Base-by-base conservation (phyloP, 192 early-diverging fungal genomes). In the Umbelopsis isabellina region DNA sequence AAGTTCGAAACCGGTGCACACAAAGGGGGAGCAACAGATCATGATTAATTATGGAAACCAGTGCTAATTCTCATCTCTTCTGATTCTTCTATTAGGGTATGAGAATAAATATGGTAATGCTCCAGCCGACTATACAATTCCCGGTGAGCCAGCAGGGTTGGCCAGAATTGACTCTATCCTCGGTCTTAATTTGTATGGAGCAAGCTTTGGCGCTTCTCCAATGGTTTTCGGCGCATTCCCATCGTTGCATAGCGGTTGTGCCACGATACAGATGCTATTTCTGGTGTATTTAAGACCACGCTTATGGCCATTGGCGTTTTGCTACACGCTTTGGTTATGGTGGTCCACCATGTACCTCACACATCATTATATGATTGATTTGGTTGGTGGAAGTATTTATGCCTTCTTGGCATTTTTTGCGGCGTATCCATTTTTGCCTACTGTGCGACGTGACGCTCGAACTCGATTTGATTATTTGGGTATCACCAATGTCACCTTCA, bases 211-310 rank as follows among this genome's bases (percentile, higher is more conserved):
- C 13, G 83, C 79, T 25, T 91, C 90, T 9, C 90, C 91, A 4
- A 69, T 92, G 37, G 90, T 91, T 51, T 92, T 90, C 81, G 91
- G 91, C 27, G 91, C 91, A 3, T 88, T 91, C 73, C 91, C 91
- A 3, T 91, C 90, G 1, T 79, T 92, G 1, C 91, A 92, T 74
- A 88, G 89, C 11, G 91, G 83, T 23, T 90, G 87, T 70, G 91
- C 91, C 6, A 84, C 85, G 16, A 82, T 89, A 12, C 78, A 88
- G 35, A 83, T 84, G 53, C 71, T 90, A 35, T 92, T 92, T 73
- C 51, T 88, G 27, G 71, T 82, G 37, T 81, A 75, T 41, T 53
- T 84, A 41, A 77, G 80, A 23, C 86, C 86, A 3, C 79, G 76
- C 37, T 65, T 81, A 21, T 73, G 79, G 30, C 78, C 81, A 9